A percentile compares a stretch with the other conserved stretches of the same genome.
phyloP scores from a whole-genome alignment of 2,329 filamentous ascomycete species.

The Rachicladosporium sp. region DNA sequence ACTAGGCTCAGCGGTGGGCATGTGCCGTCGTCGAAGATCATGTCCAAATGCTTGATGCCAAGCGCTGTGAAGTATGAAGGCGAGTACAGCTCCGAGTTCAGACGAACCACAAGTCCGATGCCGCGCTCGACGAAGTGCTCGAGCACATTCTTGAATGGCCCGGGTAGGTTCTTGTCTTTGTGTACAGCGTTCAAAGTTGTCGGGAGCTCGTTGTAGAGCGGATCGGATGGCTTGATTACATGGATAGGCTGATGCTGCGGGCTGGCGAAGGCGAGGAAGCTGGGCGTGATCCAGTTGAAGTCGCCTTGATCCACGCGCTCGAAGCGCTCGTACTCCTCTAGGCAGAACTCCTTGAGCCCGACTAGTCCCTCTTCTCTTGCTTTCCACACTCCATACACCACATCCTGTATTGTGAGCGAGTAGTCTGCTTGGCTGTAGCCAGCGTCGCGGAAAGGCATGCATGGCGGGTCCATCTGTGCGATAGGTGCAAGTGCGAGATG shows the following conservation, averaged over 20 bases:
- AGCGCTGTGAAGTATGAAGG: constrained; percentile 94
- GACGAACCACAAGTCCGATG: constrained; percentile 82
- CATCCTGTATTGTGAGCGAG: constrained; percentile 86
- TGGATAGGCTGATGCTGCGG: constrained; percentile 71
- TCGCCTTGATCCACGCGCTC: constrained; percentile 96
- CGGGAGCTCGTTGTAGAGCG: constrained; percentile 62
- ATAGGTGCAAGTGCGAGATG: constrained; percentile 92
- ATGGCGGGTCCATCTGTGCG: constrained; percentile 86
- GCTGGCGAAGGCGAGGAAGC: constrained; percentile 93
- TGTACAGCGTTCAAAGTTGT: constrained; percentile 63
- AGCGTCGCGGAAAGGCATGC: constrained; percentile 98
- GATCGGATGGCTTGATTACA: constrained; percentile 59
- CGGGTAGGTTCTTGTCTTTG: constrained; percentile 53
- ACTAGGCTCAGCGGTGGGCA: constrained; percentile 85
- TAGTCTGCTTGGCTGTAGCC: constrained; percentile 98
- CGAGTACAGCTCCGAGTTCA: constrained; percentile 93
- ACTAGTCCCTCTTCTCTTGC: constrained; percentile 93
- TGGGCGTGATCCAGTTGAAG: constrained; percentile 97
- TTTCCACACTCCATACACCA: constrained; percentile 97
- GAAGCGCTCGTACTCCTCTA: constrained; percentile 93
- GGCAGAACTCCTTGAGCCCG: constrained; percentile 81
- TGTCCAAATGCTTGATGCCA: constrained; percentile 90
- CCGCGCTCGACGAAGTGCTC: constrained; percentile 77
- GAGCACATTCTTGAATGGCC: constrained; percentile 91
- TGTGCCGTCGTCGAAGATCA: constrained; percentile 99